Evolutionary conservation across 202 grass and related monocot species (phyloP), one percentile per base, ranked within the genome.

Genomic region (Schoenoplectus triqueter): DNA sequence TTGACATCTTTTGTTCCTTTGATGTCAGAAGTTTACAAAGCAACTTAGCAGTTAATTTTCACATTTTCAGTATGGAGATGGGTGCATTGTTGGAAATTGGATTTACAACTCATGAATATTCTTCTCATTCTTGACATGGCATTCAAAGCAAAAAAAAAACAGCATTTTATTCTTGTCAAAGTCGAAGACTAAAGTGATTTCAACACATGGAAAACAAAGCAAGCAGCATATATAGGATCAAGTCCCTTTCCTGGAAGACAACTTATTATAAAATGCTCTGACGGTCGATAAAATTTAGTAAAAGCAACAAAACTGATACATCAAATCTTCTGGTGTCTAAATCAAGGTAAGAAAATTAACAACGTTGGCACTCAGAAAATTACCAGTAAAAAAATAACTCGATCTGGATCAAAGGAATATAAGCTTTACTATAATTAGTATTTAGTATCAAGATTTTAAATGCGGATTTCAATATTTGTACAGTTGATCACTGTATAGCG

Each of bases 221-320:
- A 31, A 31, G 31, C 31, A 31, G 31, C 31, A 31, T 31, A 21
- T 73, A 21, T 49, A 4, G 47, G 47, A 49, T 31, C 31, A 31
- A 31, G 0, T 31, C 31, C 31, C 31, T 31, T 31, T 31, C 31
- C 31, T 31, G 31, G 31, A 31, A 31, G 31, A 31, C 31, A 4
- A 14, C 14, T 41, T 55, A 57, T 13, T 41, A 57, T 57, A 8
- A 78, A n/a, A 78, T 78, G 6, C 2, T 78, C 31, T 59, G 21
- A 78, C 59, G 42, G 10, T 10, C n/a, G 2, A 42, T 59, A 59
- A 59, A 78, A 3, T 59, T 42, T 4, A 31, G 74, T 42, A 78
- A 78, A 59, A 78, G 52, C 13, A 42, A 40, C 51, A 78, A 78
- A 59, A 59, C 74, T 42, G 51, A 41, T 78, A 15, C 72, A 76